Evolutionary conservation across 2,329 filamentous ascomycete genomes (phyloP).

Genomic region (Bipolaris victoriae): DNA sequence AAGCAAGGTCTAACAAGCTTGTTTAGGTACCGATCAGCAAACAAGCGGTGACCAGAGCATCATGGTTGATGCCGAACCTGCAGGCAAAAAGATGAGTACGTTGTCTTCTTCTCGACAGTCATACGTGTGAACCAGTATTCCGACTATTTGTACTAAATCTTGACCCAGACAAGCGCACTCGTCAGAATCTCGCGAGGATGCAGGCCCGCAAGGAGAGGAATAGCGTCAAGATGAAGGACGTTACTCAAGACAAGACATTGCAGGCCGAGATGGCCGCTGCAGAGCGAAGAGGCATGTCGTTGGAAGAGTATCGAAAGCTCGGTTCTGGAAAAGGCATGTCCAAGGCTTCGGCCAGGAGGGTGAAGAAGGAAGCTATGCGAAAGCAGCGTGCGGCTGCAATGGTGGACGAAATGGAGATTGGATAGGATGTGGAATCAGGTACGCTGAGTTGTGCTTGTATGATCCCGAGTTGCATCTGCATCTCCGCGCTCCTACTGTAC

Average conservation of each 20-base stretch:
- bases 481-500: too few species aligned
- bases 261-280: conserved; percentile 23
- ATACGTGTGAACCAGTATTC: neutral
- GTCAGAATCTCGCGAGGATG: conserved; percentile 29
- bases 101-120: neutral
- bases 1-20: conserved; percentile 1
- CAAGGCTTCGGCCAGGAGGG: conserved; percentile 7
- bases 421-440: neutral
- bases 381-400: conserved; percentile 4
- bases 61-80: conserved; percentile 14
- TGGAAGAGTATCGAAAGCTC: conserved; percentile 16
- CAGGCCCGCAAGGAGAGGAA: conserved; percentile 22
- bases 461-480: too few species aligned
- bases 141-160: neutral
- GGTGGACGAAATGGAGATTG: conserved; percentile 18
- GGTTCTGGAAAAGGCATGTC: conserved; percentile 8
- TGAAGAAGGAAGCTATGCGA: conserved; percentile 8
- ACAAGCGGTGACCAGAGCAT: conserved; percentile 18
- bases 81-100: conserved; percentile 30
- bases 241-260: conserved; percentile 11
- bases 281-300: conserved; percentile 24
- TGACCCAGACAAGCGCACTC: conserved; percentile 23
- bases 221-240: conserved; percentile 13
- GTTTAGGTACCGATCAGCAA: conserved; percentile 5
- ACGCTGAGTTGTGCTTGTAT: too few species aligned